Base-by-base conservation (phyloP, 331 rosid species). In the Rhamnella rubrinervis region DNA sequence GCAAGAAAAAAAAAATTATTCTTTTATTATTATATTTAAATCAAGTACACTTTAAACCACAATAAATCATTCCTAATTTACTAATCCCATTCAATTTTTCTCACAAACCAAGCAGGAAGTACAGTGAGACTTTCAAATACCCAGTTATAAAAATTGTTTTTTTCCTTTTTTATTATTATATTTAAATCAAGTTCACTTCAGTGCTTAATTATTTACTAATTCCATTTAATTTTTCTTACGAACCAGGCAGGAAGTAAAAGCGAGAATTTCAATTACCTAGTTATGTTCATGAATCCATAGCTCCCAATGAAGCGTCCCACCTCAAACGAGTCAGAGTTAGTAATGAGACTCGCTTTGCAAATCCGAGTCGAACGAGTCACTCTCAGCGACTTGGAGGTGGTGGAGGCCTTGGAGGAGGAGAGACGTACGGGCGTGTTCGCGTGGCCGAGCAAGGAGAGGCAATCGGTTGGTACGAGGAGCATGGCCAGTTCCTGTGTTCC, bases 271-370 rank as follows among this genome's bases (percentile, higher is more conserved):
- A 23, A 23, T 23, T 46, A 90, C 96, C 93, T 92, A 51, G 97
- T 90, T 65, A 93, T 55, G 47, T 93, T 93, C 81, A 93, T 86
- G 92, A 93, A 93, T 71, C 97, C 98, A 71, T 93, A 93, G 88
- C 83, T 88, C 12, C 96, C 98, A 35, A 93, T 76, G 67, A 90
- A 81, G 44, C 92, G 87, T 23, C 98, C 97, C n/a, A 93, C 98
- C 87, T 90, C 85, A 80, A 93, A 93, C 39, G 81, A 93, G 49
- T 93, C 90, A 12, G 98, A 82, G 80, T 67, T 70, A 15, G 93
- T 76, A 75, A 90, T 80, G 35, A 90, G 83, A 35, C 65, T 78
- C 14, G 90, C 85, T 55, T 74, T 80, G 47, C 86, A 71, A 18
- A 44, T 19, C 21, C 75, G 68, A 51, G 39, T 57, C 16, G 77